Conservation (phyloP, 768 basidiomycete genomes). For the Tylopilus sp. region DNA sequence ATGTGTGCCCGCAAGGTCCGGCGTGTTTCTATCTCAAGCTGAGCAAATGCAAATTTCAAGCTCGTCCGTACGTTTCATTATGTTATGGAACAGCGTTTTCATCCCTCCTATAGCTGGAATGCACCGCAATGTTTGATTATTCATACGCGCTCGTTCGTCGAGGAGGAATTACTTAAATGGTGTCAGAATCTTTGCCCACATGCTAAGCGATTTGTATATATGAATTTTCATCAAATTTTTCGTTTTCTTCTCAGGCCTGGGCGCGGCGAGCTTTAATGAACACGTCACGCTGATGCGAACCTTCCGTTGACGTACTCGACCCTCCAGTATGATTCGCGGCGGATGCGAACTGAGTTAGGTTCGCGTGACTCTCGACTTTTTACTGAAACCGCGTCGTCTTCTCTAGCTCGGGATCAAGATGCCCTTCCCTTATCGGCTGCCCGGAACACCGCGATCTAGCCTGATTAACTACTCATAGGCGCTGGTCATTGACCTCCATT, state of each 20-base stretch:
- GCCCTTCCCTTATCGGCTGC: constrained; percentile 33
- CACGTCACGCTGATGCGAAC: constrained; percentile 33
- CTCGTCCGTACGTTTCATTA: constrained; percentile 41
- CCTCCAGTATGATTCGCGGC: constrained; percentile 26
- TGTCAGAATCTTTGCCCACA: constrained; percentile 7
- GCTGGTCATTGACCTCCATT: constrained; percentile 29
- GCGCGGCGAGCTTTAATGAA: constrained; percentile 24
- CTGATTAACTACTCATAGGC: constrained; percentile 48
- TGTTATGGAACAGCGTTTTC: constrained; percentile 7
- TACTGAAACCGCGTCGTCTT: constrained; percentile 24
- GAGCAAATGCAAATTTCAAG: constrained; percentile 60
- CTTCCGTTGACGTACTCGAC: constrained; percentile 33
- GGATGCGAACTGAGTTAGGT: constrained; percentile 24
- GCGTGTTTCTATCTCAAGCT: constrained; percentile 52
- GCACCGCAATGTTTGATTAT: constrained; percentile 32
- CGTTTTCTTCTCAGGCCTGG: constrained; percentile 25
- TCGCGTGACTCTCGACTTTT: constrained; percentile 25
- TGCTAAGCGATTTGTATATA: constrained; percentile 33
- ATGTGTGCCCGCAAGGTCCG: constrained; percentile 42
- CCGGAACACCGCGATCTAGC: constrained; percentile 55
- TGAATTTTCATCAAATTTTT: constrained; percentile 25
- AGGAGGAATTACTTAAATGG: constrained; percentile 1
- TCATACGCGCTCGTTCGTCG: constrained; percentile 6
- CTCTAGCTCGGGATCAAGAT: constrained; percentile 19
- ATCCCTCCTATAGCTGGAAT: constrained; percentile 35